Evolutionary conservation across 345 rosid genomes (phyloP), one percentile per base, ranked within the genome.

Genomic region (Aurinia saxatilis): DNA sequence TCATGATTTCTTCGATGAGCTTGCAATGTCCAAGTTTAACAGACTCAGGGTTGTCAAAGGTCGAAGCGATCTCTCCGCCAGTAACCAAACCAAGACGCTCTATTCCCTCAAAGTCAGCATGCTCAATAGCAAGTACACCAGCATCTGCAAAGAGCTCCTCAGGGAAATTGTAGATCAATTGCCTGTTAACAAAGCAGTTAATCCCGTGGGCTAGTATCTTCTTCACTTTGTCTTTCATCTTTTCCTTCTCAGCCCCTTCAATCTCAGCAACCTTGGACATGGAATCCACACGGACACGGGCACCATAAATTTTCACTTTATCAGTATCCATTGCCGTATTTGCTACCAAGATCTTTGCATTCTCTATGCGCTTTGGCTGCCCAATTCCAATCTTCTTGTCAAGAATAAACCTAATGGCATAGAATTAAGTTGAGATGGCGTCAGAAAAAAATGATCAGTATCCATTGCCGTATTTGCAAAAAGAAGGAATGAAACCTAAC

Each of bases 301-400:
- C 99, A 61, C 99, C 99, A 57, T 89, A 93, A 18, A 93, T 93
- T 78, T 93, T 93, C 30, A 93, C 99, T 76, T 93, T 93, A 71
- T 93, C 99, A 5, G 99, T 93, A 72, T 93, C 99, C 99, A 93
- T 90, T 31, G 99, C 99, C 59, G 99, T 93, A 71, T 93, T 93
- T 15, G 99, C 99, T 55, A 90, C 99, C 85, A 93, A 73, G 71
- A 93, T 90, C 18, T 90, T 90, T 17, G 97, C 99, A 72, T 93
- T 84, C 74, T 93, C 99, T 48, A 93, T 81, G 65, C 90, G 86
- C 73, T 90, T 93, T 16, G 99, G 99, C 75, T 90, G 99, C 41
- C 99, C 99, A 60, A 93, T 71, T 49, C 97, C 97, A 12, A 93
- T 93, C 76, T 93, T 93, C 96, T 93, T 93, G 85, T 93, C 99